Conservation (phyloP, 2,329 filamentous ascomycete genomes). For the Fusarium sp. region DNA sequence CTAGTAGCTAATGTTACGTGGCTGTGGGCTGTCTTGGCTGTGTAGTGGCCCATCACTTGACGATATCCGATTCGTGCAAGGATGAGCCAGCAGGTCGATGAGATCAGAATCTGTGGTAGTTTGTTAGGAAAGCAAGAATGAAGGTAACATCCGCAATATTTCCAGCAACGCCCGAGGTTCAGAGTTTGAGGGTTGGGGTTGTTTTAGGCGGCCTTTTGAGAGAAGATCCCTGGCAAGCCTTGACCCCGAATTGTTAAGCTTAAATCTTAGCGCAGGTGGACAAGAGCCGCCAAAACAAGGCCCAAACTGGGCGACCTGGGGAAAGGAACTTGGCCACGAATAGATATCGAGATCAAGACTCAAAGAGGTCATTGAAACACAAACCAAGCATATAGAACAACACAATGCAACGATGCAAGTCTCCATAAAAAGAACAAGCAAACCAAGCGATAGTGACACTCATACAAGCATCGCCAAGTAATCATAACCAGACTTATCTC, state of each 20-base stretch:
- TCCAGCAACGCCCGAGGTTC: neutral
- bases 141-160: neutral
- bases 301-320: neutral
- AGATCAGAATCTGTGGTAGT: constrained; percentile 5
- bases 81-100: constrained; percentile 9
- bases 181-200: neutral
- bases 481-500: constrained; percentile 17
- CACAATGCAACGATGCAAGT: constrained; percentile 10
- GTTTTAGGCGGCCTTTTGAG: constrained; percentile 24
- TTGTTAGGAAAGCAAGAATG: constrained; percentile 4
- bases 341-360: neutral
- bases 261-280: constrained; percentile 40
- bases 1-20: constrained; percentile 30
- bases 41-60: constrained; percentile 17
- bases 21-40: constrained; percentile 37
- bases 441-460: constrained; percentile 20
- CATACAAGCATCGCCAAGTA: constrained; percentile 30
- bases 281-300: constrained; percentile 30
- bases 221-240: constrained; percentile 23
- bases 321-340: neutral
- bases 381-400: constrained; percentile 21
- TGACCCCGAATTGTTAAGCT: constrained; percentile 36
- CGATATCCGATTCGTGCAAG: constrained; percentile 10
- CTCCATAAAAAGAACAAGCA: constrained; percentile 20
- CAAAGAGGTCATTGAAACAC: constrained; percentile 16